These are phyloP conservation scores for Cordyceps tenuipes DNA, from an alignment of 2,329 filamentous ascomycete species.

Conservation along the genomic window DNA sequence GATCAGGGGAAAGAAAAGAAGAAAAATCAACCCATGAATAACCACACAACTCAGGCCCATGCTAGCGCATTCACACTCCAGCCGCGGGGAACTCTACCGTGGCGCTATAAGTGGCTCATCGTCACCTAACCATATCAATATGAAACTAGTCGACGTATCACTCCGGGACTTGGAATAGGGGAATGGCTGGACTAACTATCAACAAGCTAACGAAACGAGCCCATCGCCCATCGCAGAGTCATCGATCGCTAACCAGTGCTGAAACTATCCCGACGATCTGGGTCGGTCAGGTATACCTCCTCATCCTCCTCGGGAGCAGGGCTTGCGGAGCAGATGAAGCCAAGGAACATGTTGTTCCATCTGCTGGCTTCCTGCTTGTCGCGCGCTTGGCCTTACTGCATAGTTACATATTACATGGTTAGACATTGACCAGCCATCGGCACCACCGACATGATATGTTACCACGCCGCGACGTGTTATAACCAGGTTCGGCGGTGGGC, in stretches of 20 bases:
- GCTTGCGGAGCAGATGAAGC: background rate
- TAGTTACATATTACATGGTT: background rate
- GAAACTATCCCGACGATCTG: background rate
- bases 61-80: background rate
- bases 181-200: background rate
- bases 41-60: conserved; percentile 2
- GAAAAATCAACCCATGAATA: background rate
- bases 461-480: background rate
- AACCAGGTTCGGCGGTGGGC: background rate
- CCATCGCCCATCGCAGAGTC: no score
- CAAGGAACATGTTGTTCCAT: background rate
- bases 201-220: no score
- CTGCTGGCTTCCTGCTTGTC: background rate
- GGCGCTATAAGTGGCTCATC: conserved; percentile 3
- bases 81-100: conserved; percentile 9
- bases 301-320: background rate
- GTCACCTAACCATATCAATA: background rate
- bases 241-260: background rate
- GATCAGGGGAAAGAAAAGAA: background rate
- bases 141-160: background rate
- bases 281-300: background rate
- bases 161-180: background rate
- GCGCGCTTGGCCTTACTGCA: conserved; percentile 5
- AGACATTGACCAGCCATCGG: background rate
- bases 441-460: background rate